phyloP scores from a whole-genome alignment of 2,329 filamentous ascomycete genomes.

The Massarina eburnea region DNA sequence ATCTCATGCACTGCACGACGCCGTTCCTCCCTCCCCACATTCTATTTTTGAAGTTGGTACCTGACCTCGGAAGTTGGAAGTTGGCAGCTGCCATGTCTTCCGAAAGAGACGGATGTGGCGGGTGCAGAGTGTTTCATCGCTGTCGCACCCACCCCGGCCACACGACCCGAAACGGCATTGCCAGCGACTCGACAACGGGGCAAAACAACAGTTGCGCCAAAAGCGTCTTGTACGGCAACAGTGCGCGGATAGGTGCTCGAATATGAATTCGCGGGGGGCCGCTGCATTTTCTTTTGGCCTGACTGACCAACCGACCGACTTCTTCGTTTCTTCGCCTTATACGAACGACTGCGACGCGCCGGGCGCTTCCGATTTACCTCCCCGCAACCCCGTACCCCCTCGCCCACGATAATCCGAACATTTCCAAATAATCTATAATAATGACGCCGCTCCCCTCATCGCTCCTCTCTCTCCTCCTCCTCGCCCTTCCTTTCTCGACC shows the following conservation, averaged over 20 bases:
- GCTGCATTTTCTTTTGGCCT: neutral
- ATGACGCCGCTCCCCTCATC: slow-evolving; percentile 18
- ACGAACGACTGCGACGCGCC: neutral
- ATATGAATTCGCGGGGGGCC: neutral
- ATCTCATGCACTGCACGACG: no score
- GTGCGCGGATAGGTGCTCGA: slow-evolving; percentile 6
- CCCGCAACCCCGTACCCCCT: neutral
- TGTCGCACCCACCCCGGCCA: slow-evolving; percentile 27
- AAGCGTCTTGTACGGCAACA: slow-evolving; percentile 15
- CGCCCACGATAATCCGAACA: neutral
- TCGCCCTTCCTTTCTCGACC: slow-evolving; percentile 24
- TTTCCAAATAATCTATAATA: neutral
- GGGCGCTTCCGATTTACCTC: neutral
- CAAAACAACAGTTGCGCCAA: slow-evolving; percentile 21
- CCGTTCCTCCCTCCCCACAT: no score
- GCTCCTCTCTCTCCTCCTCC: slow-evolving; percentile 23
- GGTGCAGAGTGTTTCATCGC: slow-evolving; percentile 25
- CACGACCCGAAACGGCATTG: slow-evolving; percentile 17
- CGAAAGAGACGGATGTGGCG: no score
- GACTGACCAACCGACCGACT: no score
- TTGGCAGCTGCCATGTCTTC: neutral
- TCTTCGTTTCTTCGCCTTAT: neutral
- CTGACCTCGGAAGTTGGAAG: neutral
- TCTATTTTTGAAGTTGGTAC: neutral
- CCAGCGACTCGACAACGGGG: slow-evolving; percentile 6